phyloP scores from a whole-genome alignment of 2,329 filamentous ascomycete species.

The Arthrobotrys sinensis region DNA sequence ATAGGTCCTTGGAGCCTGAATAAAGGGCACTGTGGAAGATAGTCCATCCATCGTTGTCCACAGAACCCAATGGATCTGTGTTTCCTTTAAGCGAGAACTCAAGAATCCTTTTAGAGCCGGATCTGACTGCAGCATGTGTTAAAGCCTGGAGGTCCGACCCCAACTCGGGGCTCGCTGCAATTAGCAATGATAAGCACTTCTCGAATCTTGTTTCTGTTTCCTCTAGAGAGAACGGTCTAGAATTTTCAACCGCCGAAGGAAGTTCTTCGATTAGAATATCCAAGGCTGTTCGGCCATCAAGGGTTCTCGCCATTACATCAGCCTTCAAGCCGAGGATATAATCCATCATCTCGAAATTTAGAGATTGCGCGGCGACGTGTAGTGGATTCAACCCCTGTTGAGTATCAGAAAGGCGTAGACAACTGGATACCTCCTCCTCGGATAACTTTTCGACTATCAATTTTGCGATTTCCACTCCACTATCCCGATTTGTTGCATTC shows the following conservation, averaged over 20 bases:
- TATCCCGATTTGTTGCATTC: not conserved
- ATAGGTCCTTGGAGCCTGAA: not conserved
- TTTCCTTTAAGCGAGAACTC: not conserved
- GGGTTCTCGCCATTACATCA: not conserved
- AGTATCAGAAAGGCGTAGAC: not conserved
- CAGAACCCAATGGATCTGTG: not conserved
- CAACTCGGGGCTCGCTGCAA: not conserved
- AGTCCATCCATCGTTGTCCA: conserved; percentile 21
- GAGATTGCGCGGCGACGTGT: conserved; percentile 16
- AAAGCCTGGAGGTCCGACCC: not conserved
- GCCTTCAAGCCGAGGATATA: conserved; percentile 7
- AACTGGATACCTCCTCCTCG: not conserved
- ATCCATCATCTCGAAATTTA: conserved; percentile 15
- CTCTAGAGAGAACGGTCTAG: not conserved
- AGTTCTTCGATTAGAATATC: conserved; percentile 3
- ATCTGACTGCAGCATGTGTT: not conserved
- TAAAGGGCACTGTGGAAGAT: conserved; percentile 14
- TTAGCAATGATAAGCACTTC: not conserved
- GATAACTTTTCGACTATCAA: conserved; percentile 5
- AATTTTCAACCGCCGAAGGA: not conserved
- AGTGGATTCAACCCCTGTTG: not conserved
- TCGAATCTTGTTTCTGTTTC: not conserved
- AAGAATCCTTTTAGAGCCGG: not conserved
- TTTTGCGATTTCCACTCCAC: conserved; percentile 17
- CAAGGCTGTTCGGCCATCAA: not conserved